These are phyloP conservation scores for Magnaporthales sp. DNA, from an alignment of 2,329 filamentous ascomycete species.

Conservation along the genomic window DNA sequence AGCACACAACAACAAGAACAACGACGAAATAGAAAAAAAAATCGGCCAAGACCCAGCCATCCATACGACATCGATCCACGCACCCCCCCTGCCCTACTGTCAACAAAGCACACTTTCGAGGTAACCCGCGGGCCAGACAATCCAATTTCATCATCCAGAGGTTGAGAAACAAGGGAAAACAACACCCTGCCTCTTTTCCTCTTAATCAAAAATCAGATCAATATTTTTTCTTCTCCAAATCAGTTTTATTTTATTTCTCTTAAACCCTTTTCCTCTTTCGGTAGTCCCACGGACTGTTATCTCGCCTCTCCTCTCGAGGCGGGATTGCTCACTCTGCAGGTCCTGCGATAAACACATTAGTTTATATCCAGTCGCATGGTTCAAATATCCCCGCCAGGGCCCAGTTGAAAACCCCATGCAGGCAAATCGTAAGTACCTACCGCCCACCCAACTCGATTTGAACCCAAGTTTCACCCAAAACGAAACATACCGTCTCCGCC, in stretches of 20 bases:
- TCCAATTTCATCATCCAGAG: background rate
- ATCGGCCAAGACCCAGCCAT: background rate
- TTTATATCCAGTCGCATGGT: constrained; percentile 1
- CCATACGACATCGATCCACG: background rate
- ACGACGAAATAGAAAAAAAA: background rate
- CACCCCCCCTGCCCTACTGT: background rate
- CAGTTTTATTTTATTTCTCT: background rate
- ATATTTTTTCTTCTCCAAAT: background rate
- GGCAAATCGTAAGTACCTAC: background rate
- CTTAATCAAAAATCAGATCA: background rate
- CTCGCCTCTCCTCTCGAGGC: background rate
- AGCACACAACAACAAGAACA: background rate
- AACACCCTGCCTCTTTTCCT: background rate
- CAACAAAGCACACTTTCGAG: background rate
- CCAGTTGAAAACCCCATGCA: background rate
- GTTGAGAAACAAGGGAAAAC: background rate
- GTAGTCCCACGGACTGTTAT: background rate
- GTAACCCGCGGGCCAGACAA: background rate
- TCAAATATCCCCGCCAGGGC: background rate
- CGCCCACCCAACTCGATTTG: background rate
- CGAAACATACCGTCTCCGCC: background rate
- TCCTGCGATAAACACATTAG: background rate
- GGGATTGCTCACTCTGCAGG: background rate
- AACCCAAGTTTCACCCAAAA: background rate
- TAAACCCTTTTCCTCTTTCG: background rate